Conservation (phyloP, 1,284 basidiomycete genomes). For the Rhizopogon parksii region DNA sequence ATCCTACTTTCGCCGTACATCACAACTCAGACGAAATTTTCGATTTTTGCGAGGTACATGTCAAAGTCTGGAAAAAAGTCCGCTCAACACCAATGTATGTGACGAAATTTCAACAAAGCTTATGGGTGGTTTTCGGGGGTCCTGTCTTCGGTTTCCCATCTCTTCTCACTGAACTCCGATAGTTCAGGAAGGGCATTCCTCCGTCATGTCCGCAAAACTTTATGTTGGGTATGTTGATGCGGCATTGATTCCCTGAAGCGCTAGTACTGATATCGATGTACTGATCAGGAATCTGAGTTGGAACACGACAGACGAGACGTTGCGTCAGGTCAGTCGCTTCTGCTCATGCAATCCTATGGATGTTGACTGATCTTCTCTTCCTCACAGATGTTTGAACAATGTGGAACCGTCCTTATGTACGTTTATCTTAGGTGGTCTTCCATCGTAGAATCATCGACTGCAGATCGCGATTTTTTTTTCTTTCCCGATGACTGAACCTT, state of each 20-base stretch:
- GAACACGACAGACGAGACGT: conserved; percentile 80
- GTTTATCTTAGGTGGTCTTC: conserved; percentile 38
- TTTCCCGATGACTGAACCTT: conserved; percentile 27
- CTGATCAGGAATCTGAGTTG: conserved; percentile 74
- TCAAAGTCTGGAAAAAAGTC: too few relatives aligned
- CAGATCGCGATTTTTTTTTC: conserved; percentile 19
- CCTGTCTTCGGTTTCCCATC: conserved; percentile 5
- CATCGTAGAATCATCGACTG: conserved; percentile 28
- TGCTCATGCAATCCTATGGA: conserved; percentile 25
- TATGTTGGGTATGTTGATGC: conserved; percentile 69
- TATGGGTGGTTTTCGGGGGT: too few relatives aligned
- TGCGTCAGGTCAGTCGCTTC: conserved; percentile 67
- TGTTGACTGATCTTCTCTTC: conserved; percentile 9
- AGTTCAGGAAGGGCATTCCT: conserved; percentile 5
- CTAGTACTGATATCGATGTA: conserved; percentile 24
- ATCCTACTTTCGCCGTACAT: too few relatives aligned
- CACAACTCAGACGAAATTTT: too few relatives aligned
- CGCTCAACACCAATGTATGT: too few relatives aligned
- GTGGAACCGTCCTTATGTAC: conserved; percentile 66
- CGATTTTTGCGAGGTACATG: too few relatives aligned
- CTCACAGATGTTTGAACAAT: conserved; percentile 60
- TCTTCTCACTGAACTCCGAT: conserved; percentile 4
- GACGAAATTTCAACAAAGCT: too few relatives aligned
- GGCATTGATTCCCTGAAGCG: conserved; percentile 23
- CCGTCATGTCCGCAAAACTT: conserved; percentile 67